Percentiles rank a stretch among this genome's conserved stretches.
Evolutionary conservation across 2,329 filamentous ascomycete species (phyloP).

Genomic region (Anisogramma anomala): DNA sequence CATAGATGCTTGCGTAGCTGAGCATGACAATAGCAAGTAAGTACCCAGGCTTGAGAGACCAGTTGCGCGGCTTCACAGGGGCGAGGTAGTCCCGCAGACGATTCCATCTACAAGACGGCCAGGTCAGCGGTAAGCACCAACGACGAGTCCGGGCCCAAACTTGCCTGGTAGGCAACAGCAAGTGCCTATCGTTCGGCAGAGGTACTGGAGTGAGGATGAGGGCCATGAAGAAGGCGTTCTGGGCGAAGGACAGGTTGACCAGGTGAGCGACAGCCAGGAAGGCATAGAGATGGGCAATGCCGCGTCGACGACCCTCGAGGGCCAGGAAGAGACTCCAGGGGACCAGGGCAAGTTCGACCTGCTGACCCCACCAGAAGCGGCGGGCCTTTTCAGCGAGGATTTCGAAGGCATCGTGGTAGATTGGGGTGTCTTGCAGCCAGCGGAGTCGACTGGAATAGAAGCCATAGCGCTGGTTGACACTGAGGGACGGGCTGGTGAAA

Average conservation of each 20-base stretch:
- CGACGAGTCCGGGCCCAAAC: neutral
- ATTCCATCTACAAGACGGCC: conserved; percentile 16
- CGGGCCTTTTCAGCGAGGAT: conserved; percentile 42
- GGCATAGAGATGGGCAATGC: conserved; percentile 41
- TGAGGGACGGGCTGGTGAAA: neutral
- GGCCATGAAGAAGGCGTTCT: conserved; percentile 51
- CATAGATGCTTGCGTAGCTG: conserved; percentile 26
- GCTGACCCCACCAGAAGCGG: conserved; percentile 51
- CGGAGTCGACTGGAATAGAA: conserved; percentile 28
- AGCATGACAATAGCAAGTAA: conserved; percentile 24
- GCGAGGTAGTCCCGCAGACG: conserved; percentile 23
- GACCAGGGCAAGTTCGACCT: conserved; percentile 42
- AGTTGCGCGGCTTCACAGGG: conserved; percentile 32
- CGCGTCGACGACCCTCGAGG: conserved; percentile 46
- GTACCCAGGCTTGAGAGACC: conserved; percentile 28
- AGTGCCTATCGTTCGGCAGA: conserved; percentile 23
- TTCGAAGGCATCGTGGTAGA: conserved; percentile 41
- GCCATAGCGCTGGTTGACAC: conserved; percentile 1
- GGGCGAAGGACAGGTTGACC: conserved; percentile 48
- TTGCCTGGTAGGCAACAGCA: conserved; percentile 22
- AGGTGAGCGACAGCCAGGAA: conserved; percentile 49
- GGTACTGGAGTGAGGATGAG: conserved; percentile 45
- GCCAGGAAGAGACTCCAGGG: conserved; percentile 47
- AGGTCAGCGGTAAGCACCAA: neutral
- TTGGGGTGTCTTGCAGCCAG: conserved; percentile 42